A percentile compares a stretch with the other conserved stretches of the same genome.
phyloP scores from a whole-genome alignment of 345 rosid species.

The Tarenaya hassleriana region DNA sequence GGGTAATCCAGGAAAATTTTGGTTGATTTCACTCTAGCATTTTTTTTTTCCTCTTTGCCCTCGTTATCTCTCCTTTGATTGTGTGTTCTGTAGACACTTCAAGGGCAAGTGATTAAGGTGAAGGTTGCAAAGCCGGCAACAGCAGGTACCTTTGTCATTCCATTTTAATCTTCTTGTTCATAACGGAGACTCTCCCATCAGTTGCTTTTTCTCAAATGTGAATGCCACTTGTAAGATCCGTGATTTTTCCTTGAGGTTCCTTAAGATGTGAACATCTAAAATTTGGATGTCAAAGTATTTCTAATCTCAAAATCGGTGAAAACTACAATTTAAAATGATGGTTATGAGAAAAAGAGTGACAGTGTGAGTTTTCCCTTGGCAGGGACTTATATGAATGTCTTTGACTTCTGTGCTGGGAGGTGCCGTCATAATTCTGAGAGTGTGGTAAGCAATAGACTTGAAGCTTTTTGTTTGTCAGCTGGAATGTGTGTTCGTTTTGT shows the following conservation, averaged over 20 bases:
- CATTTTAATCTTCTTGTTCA: conserved; percentile 3
- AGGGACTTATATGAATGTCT: conserved; percentile 68
- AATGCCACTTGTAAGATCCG: conserved; percentile 10
- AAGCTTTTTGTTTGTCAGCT: background rate
- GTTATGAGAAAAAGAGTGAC: background rate
- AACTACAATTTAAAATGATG: background rate
- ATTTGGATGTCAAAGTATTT: no score
- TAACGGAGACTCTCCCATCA: background rate
- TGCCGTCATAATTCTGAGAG: conserved; percentile 94
- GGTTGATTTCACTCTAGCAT: conserved; percentile 10
- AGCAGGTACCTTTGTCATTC: conserved; percentile 47
- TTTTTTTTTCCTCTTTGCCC: conserved; percentile 14
- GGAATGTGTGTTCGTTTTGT: background rate
- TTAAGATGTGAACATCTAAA: background rate
- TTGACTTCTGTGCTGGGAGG: conserved; percentile 90
- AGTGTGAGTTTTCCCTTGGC: conserved; percentile 16
- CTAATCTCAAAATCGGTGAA: background rate
- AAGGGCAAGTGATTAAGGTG: conserved; percentile 48
- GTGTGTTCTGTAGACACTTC: conserved; percentile 44
- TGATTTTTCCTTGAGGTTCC: background rate
- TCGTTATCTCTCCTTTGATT: conserved; percentile 13
- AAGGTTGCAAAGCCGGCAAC: conserved; percentile 80
- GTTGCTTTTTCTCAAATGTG: no score
- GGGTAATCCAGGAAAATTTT: conserved; percentile 35
- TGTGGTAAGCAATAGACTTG: conserved; percentile 51